These are phyloP conservation scores for Steccherinum ochraceum DNA, from an alignment of 768 basidiomycete species.

Conservation along the genomic window DNA sequence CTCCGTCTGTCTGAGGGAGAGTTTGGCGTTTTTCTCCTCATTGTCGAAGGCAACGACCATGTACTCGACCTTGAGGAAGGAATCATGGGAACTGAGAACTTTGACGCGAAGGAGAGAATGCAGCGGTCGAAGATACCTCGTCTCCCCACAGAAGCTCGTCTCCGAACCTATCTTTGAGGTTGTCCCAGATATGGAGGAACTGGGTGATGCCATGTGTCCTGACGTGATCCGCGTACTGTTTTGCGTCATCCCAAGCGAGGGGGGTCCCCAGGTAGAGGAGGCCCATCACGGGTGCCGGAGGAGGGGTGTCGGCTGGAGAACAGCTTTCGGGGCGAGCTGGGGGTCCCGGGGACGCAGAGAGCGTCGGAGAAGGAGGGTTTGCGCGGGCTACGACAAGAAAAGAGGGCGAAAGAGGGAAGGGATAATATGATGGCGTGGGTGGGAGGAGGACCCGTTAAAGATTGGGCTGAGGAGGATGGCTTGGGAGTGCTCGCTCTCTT, in stretches of 20 bases:
- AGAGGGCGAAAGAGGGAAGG: background rate
- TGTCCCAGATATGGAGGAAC: conserved; percentile 90
- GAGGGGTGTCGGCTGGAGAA: background rate
- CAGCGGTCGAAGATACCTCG: conserved; percentile 58
- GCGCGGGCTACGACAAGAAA: too few relatives aligned
- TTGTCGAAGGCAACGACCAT: conserved; percentile 89
- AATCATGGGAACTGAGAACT: conserved; percentile 4
- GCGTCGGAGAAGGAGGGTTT: background rate
- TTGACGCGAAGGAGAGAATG: background rate
- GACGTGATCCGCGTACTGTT: conserved; percentile 83
- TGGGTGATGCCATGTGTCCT: conserved; percentile 90
- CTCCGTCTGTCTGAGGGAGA: conserved; percentile 94
- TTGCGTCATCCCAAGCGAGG: conserved; percentile 85
- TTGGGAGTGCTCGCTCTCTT: background rate
- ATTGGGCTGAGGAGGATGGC: background rate
- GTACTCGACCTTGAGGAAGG: conserved; percentile 74
- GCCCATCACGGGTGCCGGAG: conserved; percentile 57
- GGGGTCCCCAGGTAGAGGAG: conserved; percentile 91
- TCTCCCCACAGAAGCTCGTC: conserved; percentile 98
- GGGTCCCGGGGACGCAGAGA: background rate
- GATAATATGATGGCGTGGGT: background rate
- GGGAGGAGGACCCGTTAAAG: background rate
- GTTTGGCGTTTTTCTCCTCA: conserved; percentile 67
- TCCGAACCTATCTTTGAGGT: conserved; percentile 83
- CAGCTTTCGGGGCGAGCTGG: background rate